These are phyloP conservation scores for Candida sithepensis DNA, from an alignment of 805 yeast species.

Conservation along the genomic window DNA sequence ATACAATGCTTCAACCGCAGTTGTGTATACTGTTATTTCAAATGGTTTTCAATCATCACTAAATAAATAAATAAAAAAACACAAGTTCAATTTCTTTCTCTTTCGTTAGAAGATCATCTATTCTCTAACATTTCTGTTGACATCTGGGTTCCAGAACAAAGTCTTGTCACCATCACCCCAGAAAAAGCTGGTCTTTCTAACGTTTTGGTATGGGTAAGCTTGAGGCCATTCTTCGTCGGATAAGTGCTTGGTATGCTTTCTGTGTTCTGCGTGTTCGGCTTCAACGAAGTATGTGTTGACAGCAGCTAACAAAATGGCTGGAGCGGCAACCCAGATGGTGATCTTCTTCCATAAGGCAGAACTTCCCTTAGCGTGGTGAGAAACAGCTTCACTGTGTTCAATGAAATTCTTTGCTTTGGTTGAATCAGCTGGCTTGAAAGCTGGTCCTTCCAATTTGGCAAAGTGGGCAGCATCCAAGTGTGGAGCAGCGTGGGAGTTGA, in stretches of 20 bases:
- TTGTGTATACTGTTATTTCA: too few relatives aligned
- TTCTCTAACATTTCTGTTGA: conserved; percentile 74
- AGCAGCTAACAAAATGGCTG: conserved; percentile 73
- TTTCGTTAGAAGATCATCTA: neutral
- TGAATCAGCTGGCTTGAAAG: conserved; percentile 47
- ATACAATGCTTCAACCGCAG: neutral
- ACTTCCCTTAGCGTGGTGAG: conserved; percentile 76
- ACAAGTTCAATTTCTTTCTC: neutral
- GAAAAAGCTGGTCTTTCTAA: conserved; percentile 84
- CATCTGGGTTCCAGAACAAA: conserved; percentile 89
- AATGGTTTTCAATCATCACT: too few relatives aligned
- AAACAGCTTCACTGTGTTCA: conserved; percentile 57
- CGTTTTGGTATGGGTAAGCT: conserved; percentile 87
- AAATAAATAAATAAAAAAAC: too few relatives aligned
- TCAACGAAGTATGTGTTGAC: conserved; percentile 80
- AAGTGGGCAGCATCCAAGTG: neutral
- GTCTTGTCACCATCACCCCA: conserved; percentile 99
- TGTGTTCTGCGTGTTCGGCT: conserved; percentile 86
- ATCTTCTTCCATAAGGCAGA: conserved; percentile 82
- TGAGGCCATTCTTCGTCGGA: conserved; percentile 91
- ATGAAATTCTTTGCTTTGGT: conserved; percentile 71
- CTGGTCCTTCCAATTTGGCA: conserved; percentile 34
- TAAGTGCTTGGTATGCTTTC: conserved; percentile 67
- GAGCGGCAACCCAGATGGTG: conserved; percentile 74
- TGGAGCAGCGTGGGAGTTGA: conserved; percentile 20